A percentile compares a stretch with the other conserved stretches of the same genome.
phyloP scores from a whole-genome alignment of 176 grass and related monocot species.

The Triticum timopheevii region DNA sequence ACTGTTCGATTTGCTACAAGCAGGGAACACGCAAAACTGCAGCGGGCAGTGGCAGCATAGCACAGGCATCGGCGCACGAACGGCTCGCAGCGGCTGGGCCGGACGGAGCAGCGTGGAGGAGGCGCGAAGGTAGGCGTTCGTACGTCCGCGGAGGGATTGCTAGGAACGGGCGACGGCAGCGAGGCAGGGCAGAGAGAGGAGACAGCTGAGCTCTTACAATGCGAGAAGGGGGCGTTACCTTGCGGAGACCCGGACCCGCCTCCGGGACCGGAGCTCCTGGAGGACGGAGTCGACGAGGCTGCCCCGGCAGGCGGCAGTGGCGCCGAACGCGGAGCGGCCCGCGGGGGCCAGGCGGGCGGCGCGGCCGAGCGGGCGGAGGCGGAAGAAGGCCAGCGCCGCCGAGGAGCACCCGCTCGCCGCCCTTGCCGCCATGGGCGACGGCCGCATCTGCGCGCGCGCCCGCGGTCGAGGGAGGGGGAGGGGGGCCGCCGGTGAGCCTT shows the following conservation, averaged over 20 bases:
- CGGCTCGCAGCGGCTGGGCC: too few relatives aligned
- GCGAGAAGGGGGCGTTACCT: constrained; percentile 46
- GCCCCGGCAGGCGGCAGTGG: constrained; percentile 18
- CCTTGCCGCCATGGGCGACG: constrained; percentile 51
- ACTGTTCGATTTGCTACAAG: neutral
- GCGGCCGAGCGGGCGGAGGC: constrained; percentile 35
- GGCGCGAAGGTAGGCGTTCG: neutral
- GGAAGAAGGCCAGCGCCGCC: constrained; percentile 52
- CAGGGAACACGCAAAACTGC: neutral
- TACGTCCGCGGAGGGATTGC: too few relatives aligned
- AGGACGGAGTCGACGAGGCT: constrained; percentile 55
- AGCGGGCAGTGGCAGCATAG: neutral
- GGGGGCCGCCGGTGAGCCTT: neutral
- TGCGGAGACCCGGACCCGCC: constrained; percentile 39
- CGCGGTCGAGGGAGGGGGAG: neutral
- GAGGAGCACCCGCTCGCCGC: constrained; percentile 47
- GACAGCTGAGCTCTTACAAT: neutral
- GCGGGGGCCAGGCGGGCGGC: constrained; percentile 6
- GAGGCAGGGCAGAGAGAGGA: neutral
- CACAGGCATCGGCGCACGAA: too few relatives aligned
- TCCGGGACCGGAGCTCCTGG: constrained; percentile 62
- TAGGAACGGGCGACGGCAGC: neutral
- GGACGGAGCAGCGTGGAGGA: neutral
- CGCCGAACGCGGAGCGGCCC: constrained; percentile 20
- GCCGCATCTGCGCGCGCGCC: constrained; percentile 15